A percentile compares a stretch with the other conserved stretches of the same genome.
These are phyloP conservation scores for Auricularia heimuer DNA, from an alignment of 768 basidiomycete genomes.

Conservation along the genomic window DNA sequence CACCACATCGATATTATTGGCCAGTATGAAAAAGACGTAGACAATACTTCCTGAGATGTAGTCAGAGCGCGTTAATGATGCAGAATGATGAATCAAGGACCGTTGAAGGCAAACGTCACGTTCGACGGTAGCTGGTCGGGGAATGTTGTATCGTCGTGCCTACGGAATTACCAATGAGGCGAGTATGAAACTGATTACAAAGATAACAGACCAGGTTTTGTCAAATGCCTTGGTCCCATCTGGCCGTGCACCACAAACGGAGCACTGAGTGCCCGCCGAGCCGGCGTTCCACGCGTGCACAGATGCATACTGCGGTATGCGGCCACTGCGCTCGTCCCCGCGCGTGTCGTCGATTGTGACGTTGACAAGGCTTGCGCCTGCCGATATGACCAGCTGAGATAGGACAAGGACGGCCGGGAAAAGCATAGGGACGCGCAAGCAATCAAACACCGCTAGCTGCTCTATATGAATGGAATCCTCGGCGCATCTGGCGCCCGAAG, in stretches of 20 bases:
- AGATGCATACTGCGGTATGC: not conserved
- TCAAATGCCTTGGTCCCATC: not conserved
- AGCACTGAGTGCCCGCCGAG: not conserved
- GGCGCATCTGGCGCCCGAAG: too few species aligned
- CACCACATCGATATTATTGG: not conserved
- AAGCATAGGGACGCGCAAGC: too few species aligned
- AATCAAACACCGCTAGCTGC: too few species aligned
- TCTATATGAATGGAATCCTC: too few species aligned
- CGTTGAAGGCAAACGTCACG: not conserved
- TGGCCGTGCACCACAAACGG: not conserved
- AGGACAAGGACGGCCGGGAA: too few species aligned
- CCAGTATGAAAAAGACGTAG: not conserved
- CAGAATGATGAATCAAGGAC: not conserved
- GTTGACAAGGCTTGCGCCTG: not conserved
- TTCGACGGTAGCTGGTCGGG: not conserved
- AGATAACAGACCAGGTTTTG: not conserved
- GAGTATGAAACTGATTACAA: not conserved
- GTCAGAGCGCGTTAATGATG: not conserved
- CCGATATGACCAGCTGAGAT: too few species aligned
- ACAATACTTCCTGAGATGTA: not conserved
- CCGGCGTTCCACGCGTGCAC: not conserved
- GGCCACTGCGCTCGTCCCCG: not conserved
- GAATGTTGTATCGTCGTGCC: not conserved
- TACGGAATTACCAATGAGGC: not conserved
- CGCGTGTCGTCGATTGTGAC: not conserved